Evolutionary conservation across 2,329 filamentous ascomycete genomes (phyloP), one percentile per base, ranked within the genome.

Genomic region (Ophiocordyceps camponoti-saundersi): DNA sequence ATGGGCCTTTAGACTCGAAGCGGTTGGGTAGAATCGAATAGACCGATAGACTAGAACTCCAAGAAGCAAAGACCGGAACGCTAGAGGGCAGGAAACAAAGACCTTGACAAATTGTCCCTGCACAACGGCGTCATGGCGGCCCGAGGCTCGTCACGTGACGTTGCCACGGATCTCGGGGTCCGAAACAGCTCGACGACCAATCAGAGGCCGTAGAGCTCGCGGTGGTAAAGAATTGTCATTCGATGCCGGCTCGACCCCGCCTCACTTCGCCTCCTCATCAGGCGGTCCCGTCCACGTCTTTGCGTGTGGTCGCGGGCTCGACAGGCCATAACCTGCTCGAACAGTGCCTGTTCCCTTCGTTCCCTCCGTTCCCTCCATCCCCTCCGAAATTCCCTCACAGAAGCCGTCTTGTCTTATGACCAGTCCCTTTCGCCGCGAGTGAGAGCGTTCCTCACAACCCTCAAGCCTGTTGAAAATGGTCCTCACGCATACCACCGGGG

Each of bases 401-500:
- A 29, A 30, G 15, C 23, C 45, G 48, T 46, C 42, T 44, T 32
- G 23, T 48, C 53, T 50, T 48, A 59, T 56, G 56, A 52, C 43
- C 49, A 48, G 44, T 49, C 44, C 51, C 52, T 51, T 50, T 49
- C 47, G 51, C 49, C 50, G 47, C 52, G 49, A 49, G 46, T 48
- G 53, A 55, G 8, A 39, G 36, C 36, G 6, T 18, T 18, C 23
- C 6, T 30, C n/a, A 36, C 45, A 26, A 45, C 22, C 18, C 20
- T 16, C 18, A 41, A 5, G 10, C 12, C 20, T 22, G 20, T 59
- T 52, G 57, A 72, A 59, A 48, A 79, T 79, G 75, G 75, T 79
- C 52, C 73, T 79, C 64, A 76, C 72, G 7, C 75, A 78, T 62
- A 76, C 74, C 47, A 79, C 77, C 56, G 78, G 75, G 65, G 82